These are phyloP conservation scores for Plectosphaerella sp. DNA, from an alignment of 2,329 filamentous ascomycete species.

Conservation along the genomic window DNA sequence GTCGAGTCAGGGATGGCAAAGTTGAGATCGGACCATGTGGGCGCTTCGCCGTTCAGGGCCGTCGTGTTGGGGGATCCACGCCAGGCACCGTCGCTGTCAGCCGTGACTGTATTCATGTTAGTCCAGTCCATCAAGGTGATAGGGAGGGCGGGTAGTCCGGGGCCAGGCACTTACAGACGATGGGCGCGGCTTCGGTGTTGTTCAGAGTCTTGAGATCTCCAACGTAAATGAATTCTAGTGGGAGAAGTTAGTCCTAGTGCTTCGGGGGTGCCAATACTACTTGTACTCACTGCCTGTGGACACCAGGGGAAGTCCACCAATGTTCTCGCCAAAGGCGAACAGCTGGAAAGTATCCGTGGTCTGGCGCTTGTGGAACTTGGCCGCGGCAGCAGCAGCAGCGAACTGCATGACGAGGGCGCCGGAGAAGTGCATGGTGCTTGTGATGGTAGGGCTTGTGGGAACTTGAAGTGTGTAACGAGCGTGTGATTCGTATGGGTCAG, in stretches of 20 bases:
- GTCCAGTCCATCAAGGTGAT: background rate
- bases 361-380: constrained; percentile 1
- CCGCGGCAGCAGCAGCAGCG: constrained; percentile 5
- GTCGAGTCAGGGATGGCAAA: constrained; percentile 16
- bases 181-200: constrained; percentile 4
- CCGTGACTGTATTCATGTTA: constrained; percentile 8
- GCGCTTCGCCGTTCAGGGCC: constrained; percentile 3
- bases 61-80: constrained; percentile 14
- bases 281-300: constrained; percentile 17
- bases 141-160: background rate
- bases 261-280: no score
- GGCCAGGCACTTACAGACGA: constrained; percentile 6
- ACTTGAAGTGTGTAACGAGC: background rate
- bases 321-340: constrained; percentile 19
- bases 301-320: constrained; percentile 18
- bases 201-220: constrained; percentile 4
- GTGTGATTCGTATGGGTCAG: background rate
- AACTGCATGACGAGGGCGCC: constrained; percentile 2
- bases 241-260: background rate
- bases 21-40: constrained; percentile 17
- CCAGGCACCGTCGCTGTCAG: constrained; percentile 9
- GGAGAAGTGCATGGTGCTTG: background rate
- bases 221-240: constrained; percentile 6
- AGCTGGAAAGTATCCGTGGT: constrained; percentile 17
- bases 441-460: no score